Base-by-base conservation (phyloP, 1,284 basidiomycete genomes). In the Fomitopsis schrenkii region DNA sequence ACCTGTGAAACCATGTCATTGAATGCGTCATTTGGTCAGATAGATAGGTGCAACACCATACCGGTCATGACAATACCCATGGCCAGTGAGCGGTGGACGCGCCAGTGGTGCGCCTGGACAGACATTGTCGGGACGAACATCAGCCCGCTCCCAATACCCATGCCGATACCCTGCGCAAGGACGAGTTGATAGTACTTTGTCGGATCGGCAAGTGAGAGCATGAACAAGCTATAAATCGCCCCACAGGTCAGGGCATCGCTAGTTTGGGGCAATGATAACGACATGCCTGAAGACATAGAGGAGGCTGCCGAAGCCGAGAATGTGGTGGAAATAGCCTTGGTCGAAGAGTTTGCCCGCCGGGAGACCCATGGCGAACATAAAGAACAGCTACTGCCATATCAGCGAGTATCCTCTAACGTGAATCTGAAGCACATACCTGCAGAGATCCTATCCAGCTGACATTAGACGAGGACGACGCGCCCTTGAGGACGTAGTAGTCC, bases 381-480 rank as follows among this genome's bases (percentile, higher is more conserved):
- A 50, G 42, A 35, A 44, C 6, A 59, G 40, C 59, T 59, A 28
- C 22, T 2, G 22, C 22, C 62, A 1, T 7, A 59, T 66, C 30
- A 70, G n/a, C 2, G 66, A 14, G 22, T 64, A 2, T 3, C 30
- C 30, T 33, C 4, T 65, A 15, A 66, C 63, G 14, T 46, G 26
- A n/a, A 63, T 17, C 6, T 59, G 48, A 17, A 62, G 56, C 15
- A 57, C 70, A 70, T 8, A 74, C 62, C 63, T 75, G 75, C 5
- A 75, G 62, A 22, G 76, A 78, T 44, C 76, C 76, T 59, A 79
- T 76, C 79, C 78, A 81, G 41, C 77, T 77, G 45, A 80, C 74
- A 6, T 73, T 62, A 0, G 77, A 79, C 0, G 79, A 22, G 26
- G 61, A 46, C 0, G 45, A 57, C 9, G 52, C 41, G 15, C 58